Percentiles rank a stretch among this genome's conserved stretches.
phyloP scores from a whole-genome alignment of 441 rosid genomes.

The Bruguiera hainesii region DNA sequence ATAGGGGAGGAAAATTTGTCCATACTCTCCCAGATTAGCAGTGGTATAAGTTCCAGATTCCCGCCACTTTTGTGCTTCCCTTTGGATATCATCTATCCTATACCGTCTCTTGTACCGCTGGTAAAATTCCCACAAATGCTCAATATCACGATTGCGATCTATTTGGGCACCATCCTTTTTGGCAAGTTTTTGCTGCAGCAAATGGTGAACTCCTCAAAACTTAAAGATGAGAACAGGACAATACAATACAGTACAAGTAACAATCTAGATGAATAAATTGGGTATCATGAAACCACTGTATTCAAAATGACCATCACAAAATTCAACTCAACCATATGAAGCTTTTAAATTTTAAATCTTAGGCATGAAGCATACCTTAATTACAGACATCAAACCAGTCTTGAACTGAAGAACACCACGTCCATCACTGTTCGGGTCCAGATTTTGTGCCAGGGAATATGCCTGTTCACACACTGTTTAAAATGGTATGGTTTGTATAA shows the following conservation, averaged over 20 bases:
- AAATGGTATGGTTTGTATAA: constrained; percentile 12
- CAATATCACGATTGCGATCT: constrained; percentile 85
- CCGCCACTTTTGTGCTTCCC: constrained; percentile 73
- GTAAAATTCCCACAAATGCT: constrained; percentile 86
- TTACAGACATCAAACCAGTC: constrained; percentile 96
- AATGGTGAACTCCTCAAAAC: constrained; percentile 23
- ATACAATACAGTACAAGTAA: background rate
- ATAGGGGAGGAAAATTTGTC: constrained; percentile 7
- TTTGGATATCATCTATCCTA: constrained; percentile 88
- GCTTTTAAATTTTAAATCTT: constrained; percentile 9
- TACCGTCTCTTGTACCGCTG: constrained; percentile 67
- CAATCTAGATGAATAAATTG: background rate
- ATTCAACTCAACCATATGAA: constrained; percentile 9
- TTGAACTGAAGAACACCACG: constrained; percentile 99
- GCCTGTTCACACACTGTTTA: constrained; percentile 95
- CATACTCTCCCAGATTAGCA: constrained; percentile 86
- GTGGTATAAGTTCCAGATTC: constrained; percentile 83
- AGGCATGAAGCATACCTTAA: constrained; percentile 51
- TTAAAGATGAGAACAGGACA: constrained; percentile 14
- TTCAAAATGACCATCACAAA: constrained; percentile 10
- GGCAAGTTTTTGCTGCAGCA: constrained; percentile 94
- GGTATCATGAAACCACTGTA: background rate
- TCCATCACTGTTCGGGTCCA: constrained; percentile 95
- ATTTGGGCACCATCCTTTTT: constrained; percentile 76
- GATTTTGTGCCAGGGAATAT: constrained; percentile 85